phyloP scores from a whole-genome alignment of 1,139 yeast genomes.

The Spathaspora jeffriesii region DNA sequence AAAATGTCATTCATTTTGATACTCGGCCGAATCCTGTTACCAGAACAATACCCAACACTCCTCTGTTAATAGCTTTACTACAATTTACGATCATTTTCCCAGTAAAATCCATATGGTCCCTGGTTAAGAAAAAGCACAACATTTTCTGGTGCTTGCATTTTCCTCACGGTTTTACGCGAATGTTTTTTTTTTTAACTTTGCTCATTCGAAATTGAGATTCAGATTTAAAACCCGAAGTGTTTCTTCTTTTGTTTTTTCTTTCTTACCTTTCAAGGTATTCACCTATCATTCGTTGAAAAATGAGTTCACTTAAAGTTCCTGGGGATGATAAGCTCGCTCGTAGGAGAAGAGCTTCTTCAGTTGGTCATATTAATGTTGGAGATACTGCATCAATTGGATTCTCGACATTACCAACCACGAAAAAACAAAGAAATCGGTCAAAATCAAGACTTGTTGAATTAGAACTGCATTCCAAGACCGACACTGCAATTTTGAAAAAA shows the following conservation, averaged over 20 bases:
- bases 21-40: background rate
- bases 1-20: background rate
- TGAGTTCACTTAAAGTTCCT: background rate
- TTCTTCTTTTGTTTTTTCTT: background rate
- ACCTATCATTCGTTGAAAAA: background rate
- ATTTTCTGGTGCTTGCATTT: no score
- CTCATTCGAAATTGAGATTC: background rate
- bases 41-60: no score
- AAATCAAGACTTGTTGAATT: conserved; percentile 33
- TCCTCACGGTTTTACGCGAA: no score
- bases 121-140: no score
- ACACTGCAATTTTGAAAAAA: conserved; percentile 47
- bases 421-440: conserved; percentile 32
- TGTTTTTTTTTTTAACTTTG: no score
- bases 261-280: background rate
- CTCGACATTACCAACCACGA: conserved; percentile 46
- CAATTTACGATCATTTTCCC: no score
- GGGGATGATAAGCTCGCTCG: background rate
- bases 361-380: conserved; percentile 60
- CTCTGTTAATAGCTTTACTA: no score
- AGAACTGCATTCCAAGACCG: conserved; percentile 28
- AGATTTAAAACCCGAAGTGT: background rate
- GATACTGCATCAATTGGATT: conserved; percentile 51
- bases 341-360: conserved; percentile 53
- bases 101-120: no score